Evolutionary conservation across 805 yeast genomes (phyloP).

Genomic region (Barnettozyma populi): DNA sequence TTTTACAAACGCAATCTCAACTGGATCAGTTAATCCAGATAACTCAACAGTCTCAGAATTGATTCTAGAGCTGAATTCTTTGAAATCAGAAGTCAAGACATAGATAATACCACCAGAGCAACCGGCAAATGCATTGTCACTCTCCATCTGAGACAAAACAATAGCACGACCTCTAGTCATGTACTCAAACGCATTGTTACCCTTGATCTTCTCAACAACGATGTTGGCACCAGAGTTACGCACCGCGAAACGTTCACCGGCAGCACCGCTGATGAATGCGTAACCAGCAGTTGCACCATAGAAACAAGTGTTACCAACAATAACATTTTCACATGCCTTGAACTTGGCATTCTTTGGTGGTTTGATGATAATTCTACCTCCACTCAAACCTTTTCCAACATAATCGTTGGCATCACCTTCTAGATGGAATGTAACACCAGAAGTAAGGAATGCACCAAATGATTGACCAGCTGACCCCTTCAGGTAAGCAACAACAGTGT

Average conservation of each 20-base stretch:
- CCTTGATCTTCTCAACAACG: conserved; percentile 88
- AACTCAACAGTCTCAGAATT: conserved; percentile 81
- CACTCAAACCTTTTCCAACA: conserved; percentile 95
- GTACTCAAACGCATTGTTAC: conserved; percentile 98
- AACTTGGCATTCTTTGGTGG: conserved; percentile 82
- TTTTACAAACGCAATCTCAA: conserved; percentile 90
- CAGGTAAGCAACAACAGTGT: conserved; percentile 89
- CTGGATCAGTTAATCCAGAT: conserved; percentile 70
- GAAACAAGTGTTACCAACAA: conserved; percentile 95
- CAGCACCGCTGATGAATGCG: conserved; percentile 93
- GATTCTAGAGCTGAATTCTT: conserved; percentile 77
- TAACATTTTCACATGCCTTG: conserved; percentile 93
- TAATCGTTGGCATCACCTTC: conserved; percentile 98
- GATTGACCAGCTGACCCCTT: conserved; percentile 97
- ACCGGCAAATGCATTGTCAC: conserved; percentile 87
- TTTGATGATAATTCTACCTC: conserved; percentile 88
- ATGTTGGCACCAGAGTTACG: conserved; percentile 98
- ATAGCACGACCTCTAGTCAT: conserved; percentile 99
- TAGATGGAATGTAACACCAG: conserved; percentile 90
- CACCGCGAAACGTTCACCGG: conserved; percentile 97
- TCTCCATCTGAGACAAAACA: conserved; percentile 84
- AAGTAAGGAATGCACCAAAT: conserved; percentile 95
- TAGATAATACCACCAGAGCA: conserved; percentile 99
- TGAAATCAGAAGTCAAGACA: conserved; percentile 85
- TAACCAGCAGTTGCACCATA: conserved; percentile 97